phyloP scores from a whole-genome alignment of 495 filamentous ascomycete genomes.

The Penicillium verhagenii region DNA sequence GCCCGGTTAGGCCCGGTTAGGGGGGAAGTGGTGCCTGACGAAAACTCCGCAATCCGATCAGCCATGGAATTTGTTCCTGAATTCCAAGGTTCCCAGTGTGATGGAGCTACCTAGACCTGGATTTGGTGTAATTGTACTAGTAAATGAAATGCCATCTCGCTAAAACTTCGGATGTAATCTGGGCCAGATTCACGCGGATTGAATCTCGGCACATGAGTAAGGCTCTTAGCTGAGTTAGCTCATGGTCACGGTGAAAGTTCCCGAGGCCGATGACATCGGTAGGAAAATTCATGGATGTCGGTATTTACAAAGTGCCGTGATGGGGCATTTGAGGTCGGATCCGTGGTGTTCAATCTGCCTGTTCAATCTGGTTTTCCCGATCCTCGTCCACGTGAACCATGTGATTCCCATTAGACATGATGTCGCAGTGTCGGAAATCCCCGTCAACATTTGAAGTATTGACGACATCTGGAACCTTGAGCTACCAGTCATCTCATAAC shows the following conservation, averaged over 20 bases:
- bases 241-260: constrained; percentile 24
- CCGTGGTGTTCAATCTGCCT: constrained; percentile 34
- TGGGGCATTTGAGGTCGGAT: constrained; percentile 21
- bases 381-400: constrained; percentile 28
- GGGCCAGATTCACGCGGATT: constrained; percentile 25
- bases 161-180: no score
- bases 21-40: constrained; percentile 14
- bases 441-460: constrained; percentile 12
- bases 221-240: no score
- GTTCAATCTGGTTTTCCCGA: constrained; percentile 36
- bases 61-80: constrained; percentile 14
- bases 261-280: constrained; percentile 32
- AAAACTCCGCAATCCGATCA: constrained; percentile 31
- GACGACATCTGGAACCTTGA: no score
- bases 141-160: no score
- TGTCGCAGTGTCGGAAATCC: constrained; percentile 24
- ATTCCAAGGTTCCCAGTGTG: constrained; percentile 22
- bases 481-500: no score
- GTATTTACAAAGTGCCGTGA: constrained; percentile 33
- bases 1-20: constrained; percentile 7
- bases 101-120: no score
- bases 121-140: no score
- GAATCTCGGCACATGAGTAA: constrained; percentile 27
- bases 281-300: constrained; percentile 27
- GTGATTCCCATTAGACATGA: constrained; percentile 22